Evolutionary conservation across 2,329 filamentous ascomycete genomes (phyloP).

Genomic region (Talaromyces sp.): DNA sequence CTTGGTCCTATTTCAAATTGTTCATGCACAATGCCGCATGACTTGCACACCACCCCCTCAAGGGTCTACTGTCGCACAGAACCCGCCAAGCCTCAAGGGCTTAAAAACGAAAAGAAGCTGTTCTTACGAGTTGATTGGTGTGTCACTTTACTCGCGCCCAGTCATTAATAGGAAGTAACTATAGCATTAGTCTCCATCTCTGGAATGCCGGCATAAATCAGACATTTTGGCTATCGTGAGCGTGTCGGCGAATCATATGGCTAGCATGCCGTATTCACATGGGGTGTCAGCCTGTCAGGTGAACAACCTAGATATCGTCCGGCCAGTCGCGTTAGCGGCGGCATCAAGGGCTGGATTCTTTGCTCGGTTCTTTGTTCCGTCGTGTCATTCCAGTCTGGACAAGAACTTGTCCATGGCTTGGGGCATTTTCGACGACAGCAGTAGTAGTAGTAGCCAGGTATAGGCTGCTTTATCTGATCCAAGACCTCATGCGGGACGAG

Average conservation of each 20-base stretch:
- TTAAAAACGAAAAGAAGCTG: neutral
- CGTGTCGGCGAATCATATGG: neutral
- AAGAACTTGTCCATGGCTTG: neutral
- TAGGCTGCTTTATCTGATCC: neutral
- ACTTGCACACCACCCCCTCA: neutral
- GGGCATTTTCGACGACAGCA: neutral
- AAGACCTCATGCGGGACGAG: neutral
- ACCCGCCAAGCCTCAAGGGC: neutral
- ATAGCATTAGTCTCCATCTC: neutral
- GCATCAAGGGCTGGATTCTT: neutral
- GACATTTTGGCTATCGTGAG: neutral
- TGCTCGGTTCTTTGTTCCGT: neutral
- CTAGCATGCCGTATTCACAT: neutral
- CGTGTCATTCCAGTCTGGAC: neutral
- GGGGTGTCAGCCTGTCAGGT: no score
- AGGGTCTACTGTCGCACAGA: neutral
- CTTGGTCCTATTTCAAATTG: neutral
- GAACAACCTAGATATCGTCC: neutral
- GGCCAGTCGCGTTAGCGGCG: neutral
- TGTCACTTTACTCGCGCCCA: neutral
- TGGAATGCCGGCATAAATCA: neutral
- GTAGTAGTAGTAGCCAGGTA: neutral
- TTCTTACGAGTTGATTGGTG: neutral
- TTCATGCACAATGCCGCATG: neutral
- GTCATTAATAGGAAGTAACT: neutral